Evolutionary conservation across 2,329 filamentous ascomycete genomes (phyloP), one percentile per base, ranked within the genome.

Genomic region (Capronia epimyces): DNA sequence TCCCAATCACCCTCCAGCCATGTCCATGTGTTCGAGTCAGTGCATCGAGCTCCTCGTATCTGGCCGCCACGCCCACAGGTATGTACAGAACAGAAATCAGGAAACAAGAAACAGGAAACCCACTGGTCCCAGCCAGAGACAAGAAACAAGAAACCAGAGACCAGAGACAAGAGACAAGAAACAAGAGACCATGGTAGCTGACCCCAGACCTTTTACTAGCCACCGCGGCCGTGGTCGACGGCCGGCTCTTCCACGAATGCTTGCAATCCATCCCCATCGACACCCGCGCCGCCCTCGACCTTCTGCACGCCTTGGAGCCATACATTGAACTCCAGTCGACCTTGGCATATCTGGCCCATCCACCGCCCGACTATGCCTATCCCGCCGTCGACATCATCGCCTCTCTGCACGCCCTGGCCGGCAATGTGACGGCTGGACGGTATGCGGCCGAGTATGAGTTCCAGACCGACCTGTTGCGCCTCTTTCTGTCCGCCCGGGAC

Each of bases 401-500:
- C 3, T 68, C 66, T 1, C 64, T 81, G 2, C 68, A 73, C 44
- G 62, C 64, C 6, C 74, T 81, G 36, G 65, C 67, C 32, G 52
- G 63, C 3, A 75, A 72, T 9, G 70, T 72, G 2, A 55, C 62
- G n/a, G 63, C 61, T 2, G 69, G 71, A n/a, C 63, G 63, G 2
- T 81, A 75, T 57, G 61, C 64, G 2, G 75, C 70, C 62, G 77
- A 81, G 58, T 79, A 75, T 59, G 71, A 75, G 3, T 80, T 80
- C 55, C 75, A 79, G 57, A 54, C 67, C 3, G 76, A 77, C 25
- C 68, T 87, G 2, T 76, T 78, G 51, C 66, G 71, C 27, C 65
- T 79, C 4, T 70, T 81, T 32, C 71, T 73, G 20, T 70, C 69
- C 1, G 77, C 78, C 3, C 80, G 86, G 57, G 83, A 87, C 61